Evolutionary conservation across 257 asterid genomes (phyloP), one percentile per base, ranked within the genome.

Genomic region (Nicotiana obtusifolia): DNA sequence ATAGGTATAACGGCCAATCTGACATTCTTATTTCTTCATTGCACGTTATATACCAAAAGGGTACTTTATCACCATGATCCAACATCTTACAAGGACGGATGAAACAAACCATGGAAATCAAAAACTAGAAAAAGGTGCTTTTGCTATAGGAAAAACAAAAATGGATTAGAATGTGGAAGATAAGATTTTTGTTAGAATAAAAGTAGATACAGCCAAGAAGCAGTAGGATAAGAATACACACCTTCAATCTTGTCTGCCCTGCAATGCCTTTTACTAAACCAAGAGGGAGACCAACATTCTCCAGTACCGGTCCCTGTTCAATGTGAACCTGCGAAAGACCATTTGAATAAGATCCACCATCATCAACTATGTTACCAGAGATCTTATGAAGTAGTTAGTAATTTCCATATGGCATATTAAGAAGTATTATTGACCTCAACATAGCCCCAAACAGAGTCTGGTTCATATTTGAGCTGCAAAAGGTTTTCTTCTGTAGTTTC

Each of bases 291-390:
- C 99, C 99, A 26, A 80, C 83, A 61, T 91, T 92, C 88, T 95
- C 99, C 31, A 95, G 91, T 56, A 95, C 99, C 54, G 98, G 99
- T 52, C 99, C 99, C 82, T 93, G 98, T 82, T 96, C 99, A 86
- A 96, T 96, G 84, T 96, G 99, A 88, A 96, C 97, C 99, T 96
- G 90, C 77, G 60, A 80, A 82, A 85, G 75, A 87, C 60, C 61
- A 80, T 49, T 80, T 68, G 81, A 84, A 66, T 22, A 16, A 78
- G 64, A 35, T 67, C 56, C 44, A 84, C 57, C 75, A 77, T n/a
- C 64, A 81, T 73, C 69, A 68, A 64, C 81, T 47, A 33, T 44
- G 7, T 69, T 24, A 60, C 68, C 33, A n/a, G 75, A 66, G 52
- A 85, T 68, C 69, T 15, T 59, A 64, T 66, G 60, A 78, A 20